Base-by-base conservation (phyloP, 176 grass and related monocot species). In the Calamus simplicifolius region DNA sequence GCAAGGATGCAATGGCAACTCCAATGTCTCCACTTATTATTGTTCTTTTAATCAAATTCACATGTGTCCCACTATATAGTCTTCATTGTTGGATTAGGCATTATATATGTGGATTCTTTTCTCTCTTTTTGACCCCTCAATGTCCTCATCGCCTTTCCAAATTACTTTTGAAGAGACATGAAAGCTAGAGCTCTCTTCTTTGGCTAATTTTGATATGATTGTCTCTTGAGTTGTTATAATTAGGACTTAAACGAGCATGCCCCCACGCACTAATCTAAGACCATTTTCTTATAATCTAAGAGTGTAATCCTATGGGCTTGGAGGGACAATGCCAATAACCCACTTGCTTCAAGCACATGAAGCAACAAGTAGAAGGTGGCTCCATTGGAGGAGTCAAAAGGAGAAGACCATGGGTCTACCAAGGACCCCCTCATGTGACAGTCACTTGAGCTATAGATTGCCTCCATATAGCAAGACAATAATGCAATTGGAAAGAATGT, bases 21-120 rank as follows among this genome's bases (percentile, higher is more conserved):
- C 54, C 48, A 18, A 23, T 75, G 73, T 57, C 31, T 29, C 54
- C 51, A 65, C 54, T 75, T 59, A 63, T 29, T 68, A 25, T 67
- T 75, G 52, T 68, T 68, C 30, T 19, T 66, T 6, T 21, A 49
- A 66, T 66, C 30, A 50, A 54, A 18, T 56, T 56, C 49, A 69
- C 56, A 70, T 70, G 74, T 55, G 66, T 63, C 65, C 74, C 74
- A 77, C 66, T 66, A 56, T 57, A 58, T 69, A 52, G 25, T 38
- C 48, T 29, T 58, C 18, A 16, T 18, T 54, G 25, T 70, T 29
- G 65, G 56, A 70, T 77, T 59, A 57, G 52, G 52, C 25, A 70
- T 69, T 69, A 43, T 29, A 59, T 61, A 63, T 77, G 49, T 6
- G 59, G 59, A 61, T 70, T 38, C 26, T 61, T 69, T 69, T 77